These are phyloP conservation scores for Cladosporium sp. DNA, from an alignment of 2,329 filamentous ascomycete genomes.

Conservation along the genomic window DNA sequence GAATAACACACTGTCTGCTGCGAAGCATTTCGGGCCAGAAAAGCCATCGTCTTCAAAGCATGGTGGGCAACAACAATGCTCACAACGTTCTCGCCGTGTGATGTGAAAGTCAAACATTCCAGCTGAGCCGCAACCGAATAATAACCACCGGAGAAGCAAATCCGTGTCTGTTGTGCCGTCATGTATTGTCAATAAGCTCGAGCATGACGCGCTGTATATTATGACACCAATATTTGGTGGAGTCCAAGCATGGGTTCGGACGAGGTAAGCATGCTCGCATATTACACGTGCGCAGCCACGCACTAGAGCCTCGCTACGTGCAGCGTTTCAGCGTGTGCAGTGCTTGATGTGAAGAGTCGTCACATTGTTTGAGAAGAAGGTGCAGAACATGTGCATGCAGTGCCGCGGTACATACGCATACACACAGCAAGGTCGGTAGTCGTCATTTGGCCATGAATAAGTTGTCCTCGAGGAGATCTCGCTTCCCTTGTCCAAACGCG, in stretches of 20 bases:
- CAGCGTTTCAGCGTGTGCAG: not conserved
- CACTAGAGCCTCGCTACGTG: not conserved
- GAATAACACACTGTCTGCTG: too few relatives aligned
- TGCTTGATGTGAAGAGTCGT: not conserved
- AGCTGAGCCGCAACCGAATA: too few relatives aligned
- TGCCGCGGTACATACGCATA: not conserved
- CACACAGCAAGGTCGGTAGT: not conserved
- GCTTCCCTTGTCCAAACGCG: not conserved
- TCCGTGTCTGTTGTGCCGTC: not conserved
- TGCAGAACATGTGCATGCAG: not conserved
- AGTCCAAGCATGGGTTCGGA: not conserved
- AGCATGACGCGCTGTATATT: not conserved
- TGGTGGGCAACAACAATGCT: too few relatives aligned
- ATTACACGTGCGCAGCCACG: not conserved
- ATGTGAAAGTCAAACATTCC: too few relatives aligned
- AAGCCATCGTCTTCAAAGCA: too few relatives aligned
- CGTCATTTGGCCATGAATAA: not conserved
- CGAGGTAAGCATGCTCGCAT: not conserved
- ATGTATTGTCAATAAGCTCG: not conserved
- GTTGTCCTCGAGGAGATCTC: not conserved
- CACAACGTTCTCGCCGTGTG: too few relatives aligned
- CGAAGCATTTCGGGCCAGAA: too few relatives aligned
- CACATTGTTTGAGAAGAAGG: not conserved
- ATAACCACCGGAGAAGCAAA: too few relatives aligned
- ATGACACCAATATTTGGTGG: not conserved